Evolutionary conservation across 345 rosid genomes (phyloP).

Genomic region (Euphorbia pulcherrima): DNA sequence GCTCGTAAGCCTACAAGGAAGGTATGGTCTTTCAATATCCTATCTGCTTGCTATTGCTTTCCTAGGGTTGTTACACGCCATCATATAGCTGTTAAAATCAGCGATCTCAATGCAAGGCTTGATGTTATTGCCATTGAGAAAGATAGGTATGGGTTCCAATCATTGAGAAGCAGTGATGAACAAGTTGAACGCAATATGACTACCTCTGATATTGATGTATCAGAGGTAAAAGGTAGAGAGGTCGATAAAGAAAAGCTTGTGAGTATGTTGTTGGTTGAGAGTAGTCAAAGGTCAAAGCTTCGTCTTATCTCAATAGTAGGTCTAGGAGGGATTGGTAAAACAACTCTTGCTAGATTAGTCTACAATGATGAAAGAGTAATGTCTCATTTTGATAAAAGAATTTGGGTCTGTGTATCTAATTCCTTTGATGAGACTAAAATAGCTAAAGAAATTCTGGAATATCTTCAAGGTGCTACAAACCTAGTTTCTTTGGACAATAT

Average conservation of each 20-base stretch:
- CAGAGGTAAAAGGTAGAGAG: not conserved
- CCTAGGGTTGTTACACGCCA: not conserved
- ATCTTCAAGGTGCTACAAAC: not conserved
- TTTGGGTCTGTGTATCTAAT: conserved; percentile 21
- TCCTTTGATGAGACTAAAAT: not conserved
- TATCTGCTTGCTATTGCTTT: not conserved
- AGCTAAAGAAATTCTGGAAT: conserved; percentile 5
- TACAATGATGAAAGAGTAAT: not conserved
- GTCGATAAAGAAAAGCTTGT: not conserved
- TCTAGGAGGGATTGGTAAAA: conserved; percentile 8
- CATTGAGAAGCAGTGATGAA: fast-evolving
- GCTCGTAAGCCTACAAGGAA: not conserved
- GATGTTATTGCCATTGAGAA: not conserved
- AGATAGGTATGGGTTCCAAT: not conserved
- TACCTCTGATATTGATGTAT: not conserved
- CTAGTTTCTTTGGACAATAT: not conserved
- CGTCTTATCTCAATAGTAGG: not conserved
- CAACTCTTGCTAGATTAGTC: conserved; percentile 6
- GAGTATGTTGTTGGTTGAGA: not conserved
- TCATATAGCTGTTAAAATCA: not conserved
- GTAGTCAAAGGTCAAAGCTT: not conserved
- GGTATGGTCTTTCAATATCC: conserved; percentile 4
- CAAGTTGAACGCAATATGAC: not conserved
- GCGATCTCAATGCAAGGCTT: not conserved
- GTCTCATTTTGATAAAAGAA: not conserved